Percentiles rank a stretch among this genome's conserved stretches.
These are phyloP conservation scores for Knufia fluminis DNA, from an alignment of 2,329 filamentous ascomycete species.

Conservation along the genomic window DNA sequence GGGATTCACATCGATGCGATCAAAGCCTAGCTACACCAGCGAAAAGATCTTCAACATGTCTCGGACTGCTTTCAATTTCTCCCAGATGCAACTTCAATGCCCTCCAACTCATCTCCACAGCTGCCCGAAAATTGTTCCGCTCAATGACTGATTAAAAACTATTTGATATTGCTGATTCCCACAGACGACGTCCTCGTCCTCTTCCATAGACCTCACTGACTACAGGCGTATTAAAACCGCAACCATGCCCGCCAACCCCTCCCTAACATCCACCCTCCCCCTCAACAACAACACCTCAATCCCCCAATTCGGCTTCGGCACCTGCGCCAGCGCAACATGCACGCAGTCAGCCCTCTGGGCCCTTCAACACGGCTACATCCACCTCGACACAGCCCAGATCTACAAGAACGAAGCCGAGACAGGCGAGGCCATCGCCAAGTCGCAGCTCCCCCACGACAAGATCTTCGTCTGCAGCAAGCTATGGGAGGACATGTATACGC, in stretches of 20 bases:
- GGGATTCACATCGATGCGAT: no score
- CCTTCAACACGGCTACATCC: conserved; percentile 42
- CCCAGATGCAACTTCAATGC: no score
- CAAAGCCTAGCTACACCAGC: no score
- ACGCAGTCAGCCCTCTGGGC: conserved; percentile 50
- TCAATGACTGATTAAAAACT: not conserved
- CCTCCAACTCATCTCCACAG: not conserved
- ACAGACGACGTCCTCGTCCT: not conserved
- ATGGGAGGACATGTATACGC: conserved; percentile 67
- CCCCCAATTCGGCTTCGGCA: conserved; percentile 62
- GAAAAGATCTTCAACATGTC: no score
- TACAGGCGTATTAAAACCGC: no score
- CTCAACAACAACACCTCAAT: conserved; percentile 46
- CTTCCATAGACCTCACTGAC: not conserved
- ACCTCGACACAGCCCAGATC: conserved; percentile 54
- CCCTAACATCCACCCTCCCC: conserved; percentile 40
- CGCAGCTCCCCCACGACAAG: conserved; percentile 46
- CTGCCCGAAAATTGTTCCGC: conserved; percentile 4
- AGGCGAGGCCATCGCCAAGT: conserved; percentile 50
- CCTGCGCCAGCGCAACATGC: conserved; percentile 51
- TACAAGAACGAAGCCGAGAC: conserved; percentile 63
- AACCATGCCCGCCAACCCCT: conserved; percentile 11
- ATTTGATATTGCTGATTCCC: not conserved
- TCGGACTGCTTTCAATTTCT: no score
- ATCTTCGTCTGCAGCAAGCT: conserved; percentile 71